Evolutionary conservation across 768 basidiomycete genomes (phyloP).

Genomic region (Rhodotorula sphaerocarpa): DNA sequence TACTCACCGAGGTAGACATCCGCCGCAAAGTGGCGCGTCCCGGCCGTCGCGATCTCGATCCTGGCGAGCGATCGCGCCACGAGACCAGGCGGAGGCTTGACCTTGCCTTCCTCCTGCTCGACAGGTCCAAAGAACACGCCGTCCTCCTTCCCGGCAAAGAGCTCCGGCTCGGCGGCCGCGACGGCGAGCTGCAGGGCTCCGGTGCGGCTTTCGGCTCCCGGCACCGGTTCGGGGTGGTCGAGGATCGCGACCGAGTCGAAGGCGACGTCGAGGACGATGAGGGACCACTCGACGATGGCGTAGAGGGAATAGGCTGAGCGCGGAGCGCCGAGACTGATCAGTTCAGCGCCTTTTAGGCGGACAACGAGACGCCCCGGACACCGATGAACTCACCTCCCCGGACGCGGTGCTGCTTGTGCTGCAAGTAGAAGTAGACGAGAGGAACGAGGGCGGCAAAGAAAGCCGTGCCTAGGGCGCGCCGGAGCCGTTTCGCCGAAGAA

Average conservation of each 20-base stretch:
- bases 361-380: no score
- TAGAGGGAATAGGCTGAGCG: constrained; percentile 70
- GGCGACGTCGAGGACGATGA: constrained; percentile 63
- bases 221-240: constrained; percentile 51
- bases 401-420: constrained; percentile 68
- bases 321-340: not conserved
- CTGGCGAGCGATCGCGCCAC: not conserved
- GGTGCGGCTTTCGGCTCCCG: not conserved
- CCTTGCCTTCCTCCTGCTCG: not conserved
- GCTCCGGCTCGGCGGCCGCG: not conserved
- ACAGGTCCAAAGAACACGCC: not conserved
- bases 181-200: not conserved
- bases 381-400: constrained; percentile 68
- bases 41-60: not conserved
- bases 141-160: not conserved
- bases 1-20: constrained; percentile 41
- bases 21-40: constrained; percentile 5
- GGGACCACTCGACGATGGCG: constrained; percentile 77
- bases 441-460: constrained; percentile 66
- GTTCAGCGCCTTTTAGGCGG: not conserved
- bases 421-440: constrained; percentile 73
- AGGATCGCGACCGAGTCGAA: constrained; percentile 61
- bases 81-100: not conserved
- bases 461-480: constrained; percentile 53
- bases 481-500: constrained; percentile 37